phyloP scores from a whole-genome alignment of 768 basidiomycete genomes.

The Psilocybe azurescens region DNA sequence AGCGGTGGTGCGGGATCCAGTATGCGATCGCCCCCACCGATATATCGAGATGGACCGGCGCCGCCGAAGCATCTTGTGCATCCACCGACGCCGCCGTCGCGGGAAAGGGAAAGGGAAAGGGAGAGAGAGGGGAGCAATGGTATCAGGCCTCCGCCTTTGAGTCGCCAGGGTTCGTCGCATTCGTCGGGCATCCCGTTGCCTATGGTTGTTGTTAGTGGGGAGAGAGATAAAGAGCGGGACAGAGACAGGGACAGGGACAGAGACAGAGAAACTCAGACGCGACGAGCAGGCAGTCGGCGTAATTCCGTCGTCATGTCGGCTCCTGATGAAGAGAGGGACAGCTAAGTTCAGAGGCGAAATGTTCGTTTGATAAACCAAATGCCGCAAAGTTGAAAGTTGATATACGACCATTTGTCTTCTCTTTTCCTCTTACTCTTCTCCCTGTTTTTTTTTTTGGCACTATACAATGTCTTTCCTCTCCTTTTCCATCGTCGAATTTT shows the following conservation, averaged over 20 bases:
- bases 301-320: conserved; percentile 43
- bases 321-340: conserved; percentile 31
- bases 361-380: no score
- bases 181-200: conserved; percentile 2
- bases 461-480: not conserved
- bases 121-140: conserved; percentile 1
- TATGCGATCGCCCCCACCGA: conserved; percentile 38
- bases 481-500: not conserved
- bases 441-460: no score
- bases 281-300: conserved; percentile 36
- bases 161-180: conserved; percentile 12
- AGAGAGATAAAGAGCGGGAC: conserved; percentile 20
- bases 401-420: no score
- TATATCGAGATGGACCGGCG: conserved; percentile 30
- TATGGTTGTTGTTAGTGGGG: conserved; percentile 11
- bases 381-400: no score
- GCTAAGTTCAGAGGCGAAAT: not conserved
- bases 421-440: no score
- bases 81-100: conserved; percentile 5
- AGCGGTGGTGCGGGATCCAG: conserved; percentile 16
- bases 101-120: conserved; percentile 28
- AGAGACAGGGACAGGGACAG: conserved; percentile 17
- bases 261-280: conserved; percentile 11
- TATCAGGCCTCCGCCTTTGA: conserved; percentile 1
- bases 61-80: conserved; percentile 6